Evolutionary conservation across 108 stramenopile species (phyloP), one percentile per base, ranked within the genome.

Genomic region (Stephanodiscus minutulus): DNA sequence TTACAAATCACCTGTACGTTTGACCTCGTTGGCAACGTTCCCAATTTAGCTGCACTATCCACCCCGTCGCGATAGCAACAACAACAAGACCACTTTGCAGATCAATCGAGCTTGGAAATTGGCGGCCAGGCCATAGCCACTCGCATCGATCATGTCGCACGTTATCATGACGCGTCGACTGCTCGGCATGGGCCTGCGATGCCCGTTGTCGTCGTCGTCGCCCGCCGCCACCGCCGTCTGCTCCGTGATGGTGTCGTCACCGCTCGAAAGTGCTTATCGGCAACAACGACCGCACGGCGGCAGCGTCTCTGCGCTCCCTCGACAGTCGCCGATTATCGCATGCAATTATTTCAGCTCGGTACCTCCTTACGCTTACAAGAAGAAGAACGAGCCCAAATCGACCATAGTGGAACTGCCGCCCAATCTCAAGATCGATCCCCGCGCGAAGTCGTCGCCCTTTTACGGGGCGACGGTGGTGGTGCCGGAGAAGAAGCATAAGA

Each of bases 371-470:
- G n/a, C n/a, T n/a, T n/a, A n/a, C 29, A 58, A 36, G 15, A 58
- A 58, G 15, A 58, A 28, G 3, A 35, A 28, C 5, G 55, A 56
- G 1, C 6, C 5, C 24, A 56, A 25, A 17, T 28, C 55, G 24
- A 28, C 31, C 12, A 62, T 62, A 31, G 60, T 62, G 7, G 61
- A 72, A 62, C 6, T 72, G 20, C 70, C 77, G 13, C 64, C 87
- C 55, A 90, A 90, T 66, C 61, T 90, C 18, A 82, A 58, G 20
- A 77, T 90, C 61, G 88, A 90, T 70, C 53, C 49, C 25, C 71
- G 83, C 33, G 77, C 81, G 7, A 83, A 83, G 18, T 76, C 79
- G 65, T 81, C 86, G 7, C 88, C 88, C 20, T 62, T 72, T 56
- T 70, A 62, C 29, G 76, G 76, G 12, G 57, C 62, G 12, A 56